Percentiles rank a stretch among this genome's conserved stretches.
Conservation (phyloP, 2,329 filamentous ascomycete genomes). For the Zelopaecilomyces penicillatus region DNA sequence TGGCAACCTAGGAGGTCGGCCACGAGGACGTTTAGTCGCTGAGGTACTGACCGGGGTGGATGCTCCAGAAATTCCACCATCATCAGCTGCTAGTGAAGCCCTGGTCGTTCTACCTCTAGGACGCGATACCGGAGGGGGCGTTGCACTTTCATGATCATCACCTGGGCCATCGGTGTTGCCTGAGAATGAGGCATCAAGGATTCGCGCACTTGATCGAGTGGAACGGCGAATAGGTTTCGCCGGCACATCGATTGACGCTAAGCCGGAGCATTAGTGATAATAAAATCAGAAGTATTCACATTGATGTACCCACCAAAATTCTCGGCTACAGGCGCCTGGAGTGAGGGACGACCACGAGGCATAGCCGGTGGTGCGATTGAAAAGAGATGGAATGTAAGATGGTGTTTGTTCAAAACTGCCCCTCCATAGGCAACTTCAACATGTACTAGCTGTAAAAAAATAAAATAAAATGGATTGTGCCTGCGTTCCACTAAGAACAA, state of each 20-base stretch:
- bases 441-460: no score
- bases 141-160: neutral
- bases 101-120: conserved; percentile 18
- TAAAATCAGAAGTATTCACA: neutral
- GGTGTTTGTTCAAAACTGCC: no score
- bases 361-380: conserved; percentile 10
- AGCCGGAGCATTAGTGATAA: neutral
- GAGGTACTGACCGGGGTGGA: conserved; percentile 4
- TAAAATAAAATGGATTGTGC: no score
- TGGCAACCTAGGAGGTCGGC: conserved; percentile 5
- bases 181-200: conserved; percentile 2
- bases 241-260: conserved; percentile 13
- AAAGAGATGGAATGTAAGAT: neutral
- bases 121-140: conserved; percentile 1
- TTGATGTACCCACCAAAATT: conserved; percentile 12
- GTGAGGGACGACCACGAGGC: conserved; percentile 22
- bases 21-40: conserved; percentile 4
- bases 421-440: no score
- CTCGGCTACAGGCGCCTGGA: conserved; percentile 11
- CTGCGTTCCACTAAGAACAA: no score
- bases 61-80: conserved; percentile 4
- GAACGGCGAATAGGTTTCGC: conserved; percentile 13
- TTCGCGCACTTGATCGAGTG: conserved; percentile 19
- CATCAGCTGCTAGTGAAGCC: conserved; percentile 11
- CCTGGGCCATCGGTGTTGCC: neutral